These are phyloP conservation scores for Xylaria cubensis DNA, from an alignment of 495 filamentous ascomycete genomes.

Conservation along the genomic window DNA sequence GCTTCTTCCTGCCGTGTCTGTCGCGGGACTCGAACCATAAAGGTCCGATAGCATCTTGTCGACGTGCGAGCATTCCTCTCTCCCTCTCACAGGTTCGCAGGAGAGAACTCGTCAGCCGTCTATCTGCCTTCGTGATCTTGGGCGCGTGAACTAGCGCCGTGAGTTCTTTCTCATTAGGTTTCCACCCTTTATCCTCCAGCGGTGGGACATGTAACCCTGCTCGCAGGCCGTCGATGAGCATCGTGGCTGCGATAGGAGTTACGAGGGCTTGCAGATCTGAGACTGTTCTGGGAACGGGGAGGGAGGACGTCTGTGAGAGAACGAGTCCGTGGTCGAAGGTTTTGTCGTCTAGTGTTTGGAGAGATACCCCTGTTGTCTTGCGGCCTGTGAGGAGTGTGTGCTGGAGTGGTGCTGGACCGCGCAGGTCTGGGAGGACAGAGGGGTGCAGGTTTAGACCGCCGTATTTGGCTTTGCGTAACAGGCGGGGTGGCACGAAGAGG, in stretches of 20 bases:
- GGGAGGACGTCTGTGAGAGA: constrained; percentile 62
- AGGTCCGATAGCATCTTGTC: constrained; percentile 31
- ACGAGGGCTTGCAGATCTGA: constrained; percentile 44
- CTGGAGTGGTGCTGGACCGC: constrained; percentile 76
- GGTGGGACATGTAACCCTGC: constrained; percentile 71
- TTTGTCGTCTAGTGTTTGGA: constrained; percentile 81
- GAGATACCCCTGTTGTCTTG: constrained; percentile 69
- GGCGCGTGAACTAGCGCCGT: constrained; percentile 41
- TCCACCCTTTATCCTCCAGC: constrained; percentile 50
- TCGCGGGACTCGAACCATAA: constrained; percentile 39
- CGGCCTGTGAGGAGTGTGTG: constrained; percentile 71
- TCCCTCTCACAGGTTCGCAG: background rate
- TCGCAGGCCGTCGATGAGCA: constrained; percentile 67
- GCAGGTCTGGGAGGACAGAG: constrained; percentile 86
- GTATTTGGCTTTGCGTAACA: constrained; percentile 72
- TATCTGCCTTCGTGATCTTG: constrained; percentile 46
- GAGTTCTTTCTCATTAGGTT: background rate
- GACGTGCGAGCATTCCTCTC: background rate
- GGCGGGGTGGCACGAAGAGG: constrained; percentile 78
- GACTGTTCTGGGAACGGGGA: constrained; percentile 36
- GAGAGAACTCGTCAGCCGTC: constrained; percentile 30
- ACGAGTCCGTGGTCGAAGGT: constrained; percentile 80
- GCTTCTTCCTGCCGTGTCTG: constrained; percentile 16
- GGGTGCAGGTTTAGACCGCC: constrained; percentile 95
- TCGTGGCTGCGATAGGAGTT: constrained; percentile 59